These are phyloP conservation scores for Rhizodiscina lignyota DNA, from an alignment of 495 filamentous ascomycete species.

Conservation along the genomic window DNA sequence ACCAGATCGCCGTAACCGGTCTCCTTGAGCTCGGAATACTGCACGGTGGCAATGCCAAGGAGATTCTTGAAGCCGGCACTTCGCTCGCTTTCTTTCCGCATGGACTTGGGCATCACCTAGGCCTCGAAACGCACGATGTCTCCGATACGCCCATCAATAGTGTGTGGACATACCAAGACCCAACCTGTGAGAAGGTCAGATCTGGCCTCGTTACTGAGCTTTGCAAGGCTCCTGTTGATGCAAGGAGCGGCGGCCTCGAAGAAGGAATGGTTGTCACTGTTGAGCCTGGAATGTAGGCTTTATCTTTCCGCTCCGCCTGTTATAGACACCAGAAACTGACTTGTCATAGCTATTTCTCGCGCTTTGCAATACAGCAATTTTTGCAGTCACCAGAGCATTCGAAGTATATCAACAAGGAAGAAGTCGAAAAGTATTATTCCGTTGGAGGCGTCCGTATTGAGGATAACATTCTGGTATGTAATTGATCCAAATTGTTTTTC, in stretches of 20 bases:
- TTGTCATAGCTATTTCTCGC: slow-evolving; percentile 42
- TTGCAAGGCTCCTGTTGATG: slow-evolving; percentile 10
- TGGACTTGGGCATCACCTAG: slow-evolving; percentile 75
- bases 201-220: too few relatives aligned
- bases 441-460: slow-evolving; percentile 87
- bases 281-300: slow-evolving; percentile 64
- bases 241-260: slow-evolving; percentile 32
- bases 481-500: neutral
- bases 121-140: slow-evolving; percentile 81
- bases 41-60: slow-evolving; percentile 35
- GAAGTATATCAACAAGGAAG: slow-evolving; percentile 55
- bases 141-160: slow-evolving; percentile 32
- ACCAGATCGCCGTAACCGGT: slow-evolving; percentile 52
- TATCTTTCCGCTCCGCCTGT: slow-evolving; percentile 1
- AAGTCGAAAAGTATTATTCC: slow-evolving; percentile 51
- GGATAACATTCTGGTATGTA: slow-evolving; percentile 52
- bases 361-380: slow-evolving; percentile 42
- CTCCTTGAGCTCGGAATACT: slow-evolving; percentile 54
- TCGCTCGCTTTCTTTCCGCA: slow-evolving; percentile 79
- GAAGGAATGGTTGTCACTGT: slow-evolving; percentile 70
- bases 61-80: slow-evolving; percentile 51
- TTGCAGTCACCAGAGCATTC: slow-evolving; percentile 40
- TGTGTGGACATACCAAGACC: too few relatives aligned
- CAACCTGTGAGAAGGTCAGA: too few relatives aligned
- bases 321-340: neutral